A percentile compares a stretch with the other conserved stretches of the same genome.
phyloP scores from a whole-genome alignment of 2,329 filamentous ascomycete genomes.

The Xylariaceae sp. region DNA sequence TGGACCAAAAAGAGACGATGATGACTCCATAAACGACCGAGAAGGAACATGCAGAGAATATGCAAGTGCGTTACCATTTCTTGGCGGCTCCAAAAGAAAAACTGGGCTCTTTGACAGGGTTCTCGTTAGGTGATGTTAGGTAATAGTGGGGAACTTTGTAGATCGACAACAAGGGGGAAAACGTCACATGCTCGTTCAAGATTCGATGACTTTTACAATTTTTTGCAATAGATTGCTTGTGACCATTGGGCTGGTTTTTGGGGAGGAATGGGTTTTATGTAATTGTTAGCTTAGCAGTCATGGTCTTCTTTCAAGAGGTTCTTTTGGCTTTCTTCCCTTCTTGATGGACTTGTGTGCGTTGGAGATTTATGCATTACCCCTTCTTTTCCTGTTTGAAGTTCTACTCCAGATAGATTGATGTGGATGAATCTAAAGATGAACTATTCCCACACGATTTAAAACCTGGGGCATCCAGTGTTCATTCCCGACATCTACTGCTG shows the following conservation, averaged over 20 bases:
- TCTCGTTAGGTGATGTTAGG: slow-evolving; percentile 14
- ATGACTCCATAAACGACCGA: slow-evolving; percentile 14
- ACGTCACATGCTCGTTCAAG: slow-evolving; percentile 9
- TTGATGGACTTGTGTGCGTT: too few species aligned
- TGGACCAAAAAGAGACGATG: slow-evolving; percentile 7
- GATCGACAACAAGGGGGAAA: neutral
- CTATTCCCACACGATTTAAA: slow-evolving; percentile 13
- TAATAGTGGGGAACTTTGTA: slow-evolving; percentile 6
- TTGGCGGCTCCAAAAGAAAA: slow-evolving; percentile 18
- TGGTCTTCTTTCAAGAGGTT: too few species aligned
- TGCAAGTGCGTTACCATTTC: slow-evolving; percentile 7
- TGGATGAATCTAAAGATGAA: slow-evolving; percentile 1
- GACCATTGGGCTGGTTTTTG: slow-evolving; percentile 8
- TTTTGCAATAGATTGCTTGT: slow-evolving; percentile 7
- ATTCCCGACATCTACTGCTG: neutral
- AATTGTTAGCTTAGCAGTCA: too few species aligned
- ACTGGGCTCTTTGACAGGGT: slow-evolving; percentile 4
- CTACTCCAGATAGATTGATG: slow-evolving; percentile 8
- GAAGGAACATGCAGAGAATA: slow-evolving; percentile 3
- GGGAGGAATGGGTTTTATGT: too few species aligned
- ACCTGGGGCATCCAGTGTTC: neutral
- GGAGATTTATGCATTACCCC: too few species aligned
- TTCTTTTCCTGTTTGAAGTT: too few species aligned
- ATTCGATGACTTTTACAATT: slow-evolving; percentile 7
- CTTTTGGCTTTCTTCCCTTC: too few species aligned